Base-by-base conservation (phyloP, 2,329 filamentous ascomycete genomes). In the Sarocladium oryzae region DNA sequence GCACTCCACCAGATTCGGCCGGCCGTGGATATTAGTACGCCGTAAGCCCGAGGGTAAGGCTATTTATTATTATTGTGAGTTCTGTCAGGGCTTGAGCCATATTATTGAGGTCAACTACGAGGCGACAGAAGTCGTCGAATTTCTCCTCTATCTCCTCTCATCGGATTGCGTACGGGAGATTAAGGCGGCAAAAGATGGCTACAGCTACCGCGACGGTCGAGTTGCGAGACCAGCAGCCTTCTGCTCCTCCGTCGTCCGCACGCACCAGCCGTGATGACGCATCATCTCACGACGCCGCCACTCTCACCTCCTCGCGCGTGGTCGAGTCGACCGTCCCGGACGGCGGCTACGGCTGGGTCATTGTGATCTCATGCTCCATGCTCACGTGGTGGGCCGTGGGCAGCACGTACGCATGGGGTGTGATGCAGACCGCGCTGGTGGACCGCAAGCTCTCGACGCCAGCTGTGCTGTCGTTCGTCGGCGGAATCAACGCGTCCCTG, bases 361-460 rank as follows among this genome's bases (percentile, higher is more conserved):
- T 83, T 7, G 74, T 84, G 21, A 64, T 63, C 2, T 69, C 68
- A 28, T 79, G 75, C 56, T 70, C 73, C 2, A 58, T 78, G 1
- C 58, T 81, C 10, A 70, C 74, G 2, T 84, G 78, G 68, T 81
- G 76, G 78, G 70, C 75, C 49, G 72, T 77, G 46, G 80, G 79
- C 49, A 77, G 72, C 1, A 71, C 71, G 7, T 81, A 81, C 58
- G 73, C 71, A 55, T 85, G 81, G 79, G 82, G 81, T 21, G 72
- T 85, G 0, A 66, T 84, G 43, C 81, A 85, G 62, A 70, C 71
- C 3, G 79, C 74, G 0, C 69, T 85, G 1, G 73, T 82, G 2
- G 63, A 74, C 30, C 64, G 73, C 9, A 67, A 68, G 0, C 63
- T 81, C 1, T 70, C 71, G 1, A 69, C 70, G 0, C 68, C 78